Percentiles rank a stretch among this genome's conserved stretches.
phyloP scores from a whole-genome alignment of 768 basidiomycete species.

The Cystobasidium tubakii region DNA sequence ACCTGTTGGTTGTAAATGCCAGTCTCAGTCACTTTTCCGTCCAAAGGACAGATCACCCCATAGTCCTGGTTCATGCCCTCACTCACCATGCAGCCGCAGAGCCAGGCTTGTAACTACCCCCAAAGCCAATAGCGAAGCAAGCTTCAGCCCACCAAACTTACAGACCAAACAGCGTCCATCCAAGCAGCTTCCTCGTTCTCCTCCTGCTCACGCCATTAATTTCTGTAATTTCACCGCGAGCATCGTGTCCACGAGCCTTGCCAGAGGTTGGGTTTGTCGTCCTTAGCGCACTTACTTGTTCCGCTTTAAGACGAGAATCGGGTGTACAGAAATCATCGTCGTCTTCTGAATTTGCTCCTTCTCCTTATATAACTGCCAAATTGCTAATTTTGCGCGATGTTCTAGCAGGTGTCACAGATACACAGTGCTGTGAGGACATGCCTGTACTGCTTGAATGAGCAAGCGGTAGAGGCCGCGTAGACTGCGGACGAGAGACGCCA shows the following conservation, averaged over 20 bases:
- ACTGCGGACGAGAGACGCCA: too few relatives aligned
- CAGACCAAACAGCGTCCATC: conserved; percentile 4
- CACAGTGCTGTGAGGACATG: too few relatives aligned
- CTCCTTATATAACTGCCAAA: background rate
- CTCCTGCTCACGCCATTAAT: conserved; percentile 7
- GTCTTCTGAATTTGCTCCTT: background rate
- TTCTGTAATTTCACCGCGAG: background rate
- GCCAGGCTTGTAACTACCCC: conserved; percentile 1
- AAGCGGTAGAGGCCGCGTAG: too few relatives aligned
- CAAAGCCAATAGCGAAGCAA: conserved; percentile 21
- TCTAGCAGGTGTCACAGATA: too few relatives aligned
- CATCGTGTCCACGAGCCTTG: background rate
- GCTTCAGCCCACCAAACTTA: background rate
- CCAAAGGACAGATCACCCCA: too few relatives aligned
- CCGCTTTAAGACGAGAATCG: background rate
- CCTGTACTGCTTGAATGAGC: too few relatives aligned
- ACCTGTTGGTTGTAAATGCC: background rate
- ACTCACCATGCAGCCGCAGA: conserved; percentile 29
- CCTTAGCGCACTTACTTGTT: background rate
- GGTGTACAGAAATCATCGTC: conserved; percentile 20
- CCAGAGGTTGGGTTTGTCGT: background rate
- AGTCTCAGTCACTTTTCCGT: background rate
- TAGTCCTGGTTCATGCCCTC: too few relatives aligned
- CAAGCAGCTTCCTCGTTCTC: background rate
- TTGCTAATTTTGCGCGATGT: background rate